Base-by-base conservation (phyloP, 148 eudicot species). In the Spergularia marina region DNA sequence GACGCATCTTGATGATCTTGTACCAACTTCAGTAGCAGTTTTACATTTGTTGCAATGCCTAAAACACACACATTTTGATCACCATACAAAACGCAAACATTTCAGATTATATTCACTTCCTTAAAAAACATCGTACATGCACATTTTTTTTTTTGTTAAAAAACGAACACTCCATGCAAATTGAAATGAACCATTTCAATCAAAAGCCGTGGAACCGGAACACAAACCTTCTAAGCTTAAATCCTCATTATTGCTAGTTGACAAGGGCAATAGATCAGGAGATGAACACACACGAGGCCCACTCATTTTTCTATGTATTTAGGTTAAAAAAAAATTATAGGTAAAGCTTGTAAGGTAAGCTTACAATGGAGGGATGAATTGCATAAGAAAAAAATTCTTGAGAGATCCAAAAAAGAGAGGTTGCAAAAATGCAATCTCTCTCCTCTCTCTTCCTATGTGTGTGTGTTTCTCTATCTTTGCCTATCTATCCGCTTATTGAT, bases 1-100 rank as follows among this genome's bases (percentile, higher is more conserved):
- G 87, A 78, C 12, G 96, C 93, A 12, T 82, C 89, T 73, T 90
- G 90, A 73, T 95, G 98, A 70, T 92, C 98, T 82, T 92, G 88
- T 39, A 92, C 71, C n/a, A 95, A 73, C 76, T 95, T 95, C 23
- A 92, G 39, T 20, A 95, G 58, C 36, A 95, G 77, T 68, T 90
- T 95, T 39, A 90, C 84, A 71, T 87, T 85, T 77, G 98, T 87
- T 40, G 92, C 83, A 17, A 92, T 89, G 34, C 97, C 98, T 95
- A 68, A 7, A 17, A 5, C 11, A 40, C 2, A 5, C 11, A 40
- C 2, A 8, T 58, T 61, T 61, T 1, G 25, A 23, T 23, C 4
- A 12, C 23, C 5, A 23, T 25, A 25, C 15, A n/a, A 41, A 67
- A 44, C 6, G 3, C 47, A 67, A 2, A 67, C 18, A 47, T 47